Percentiles rank a stretch among this genome's conserved stretches.
Conservation (phyloP, 2,329 filamentous ascomycete species). For the Ascochyta koolunga region DNA sequence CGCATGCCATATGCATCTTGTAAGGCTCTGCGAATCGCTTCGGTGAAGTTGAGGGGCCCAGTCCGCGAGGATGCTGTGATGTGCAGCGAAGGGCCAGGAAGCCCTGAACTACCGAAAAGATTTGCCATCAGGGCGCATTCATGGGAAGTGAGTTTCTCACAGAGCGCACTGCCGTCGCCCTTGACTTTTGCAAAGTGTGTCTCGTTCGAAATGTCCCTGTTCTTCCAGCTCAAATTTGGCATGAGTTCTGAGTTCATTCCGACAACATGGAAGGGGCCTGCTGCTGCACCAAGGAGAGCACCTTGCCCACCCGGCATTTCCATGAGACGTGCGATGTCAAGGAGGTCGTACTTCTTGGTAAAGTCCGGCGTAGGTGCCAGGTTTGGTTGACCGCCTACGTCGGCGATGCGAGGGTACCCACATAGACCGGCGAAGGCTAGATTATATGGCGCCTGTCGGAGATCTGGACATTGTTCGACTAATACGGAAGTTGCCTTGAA, state of each 20-base stretch:
- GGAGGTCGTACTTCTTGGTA: conserved; percentile 14
- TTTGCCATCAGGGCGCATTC: conserved; percentile 28
- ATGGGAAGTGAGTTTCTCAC: conserved; percentile 15
- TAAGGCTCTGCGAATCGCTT: conserved; percentile 20
- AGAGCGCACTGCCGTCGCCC: conserved; percentile 5
- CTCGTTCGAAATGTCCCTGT: conserved; percentile 4
- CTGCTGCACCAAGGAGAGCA: conserved; percentile 23
- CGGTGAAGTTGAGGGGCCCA: conserved; percentile 21
- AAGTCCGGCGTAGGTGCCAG: conserved; percentile 20
- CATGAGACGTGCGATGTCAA: conserved; percentile 17
- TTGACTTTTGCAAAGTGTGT: conserved; percentile 18
- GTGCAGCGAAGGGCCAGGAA: conserved; percentile 18
- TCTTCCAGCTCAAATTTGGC: conserved; percentile 18
- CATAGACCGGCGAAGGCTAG: conserved; percentile 50
- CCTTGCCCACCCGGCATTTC: conserved; percentile 18
- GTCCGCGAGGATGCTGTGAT: conserved; percentile 18
- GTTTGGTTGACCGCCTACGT: conserved; percentile 53
- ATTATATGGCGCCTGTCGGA: conserved; percentile 47
- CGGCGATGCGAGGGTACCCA: conserved; percentile 50
- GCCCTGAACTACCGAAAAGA: conserved; percentile 19
- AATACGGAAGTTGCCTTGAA: conserved; percentile 6
- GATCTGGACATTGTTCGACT: conserved; percentile 46
- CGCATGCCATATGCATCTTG: conserved; percentile 6
- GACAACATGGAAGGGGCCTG: conserved; percentile 22
- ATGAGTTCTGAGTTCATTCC: conserved; percentile 24